Evolutionary conservation across 352 stramenopile species (phyloP).

Genomic region (Phytophthora ramorum): DNA sequence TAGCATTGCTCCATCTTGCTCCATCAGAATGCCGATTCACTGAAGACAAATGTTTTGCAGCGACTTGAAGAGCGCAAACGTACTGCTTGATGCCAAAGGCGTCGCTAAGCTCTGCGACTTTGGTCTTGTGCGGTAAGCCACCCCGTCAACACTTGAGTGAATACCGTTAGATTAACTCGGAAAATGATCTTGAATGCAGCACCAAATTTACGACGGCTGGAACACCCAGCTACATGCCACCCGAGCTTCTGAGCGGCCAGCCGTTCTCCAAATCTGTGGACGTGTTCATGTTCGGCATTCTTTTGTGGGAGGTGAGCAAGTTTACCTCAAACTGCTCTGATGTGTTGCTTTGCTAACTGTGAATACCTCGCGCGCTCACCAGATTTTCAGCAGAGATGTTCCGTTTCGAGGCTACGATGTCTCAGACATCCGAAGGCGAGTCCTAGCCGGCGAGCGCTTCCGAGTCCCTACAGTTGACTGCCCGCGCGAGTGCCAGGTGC

Average conservation of each 20-base stretch:
- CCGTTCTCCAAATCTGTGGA: conserved; percentile 92
- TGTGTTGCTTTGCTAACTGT: neutral
- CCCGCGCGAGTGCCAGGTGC: conserved; percentile 59
- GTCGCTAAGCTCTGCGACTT: conserved; percentile 94
- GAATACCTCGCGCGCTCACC: neutral
- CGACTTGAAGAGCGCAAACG: conserved; percentile 92
- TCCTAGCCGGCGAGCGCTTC: conserved; percentile 79
- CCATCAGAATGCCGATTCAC: neutral
- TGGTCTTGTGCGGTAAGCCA: conserved; percentile 71
- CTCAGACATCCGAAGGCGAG: conserved; percentile 72
- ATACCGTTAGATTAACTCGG: neutral
- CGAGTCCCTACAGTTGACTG: conserved; percentile 78
- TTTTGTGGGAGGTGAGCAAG: conserved; percentile 85
- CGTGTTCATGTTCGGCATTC: conserved; percentile 93
- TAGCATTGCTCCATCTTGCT: neutral
- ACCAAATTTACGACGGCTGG: conserved; percentile 83
- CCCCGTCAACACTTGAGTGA: neutral
- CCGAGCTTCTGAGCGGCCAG: conserved; percentile 82
- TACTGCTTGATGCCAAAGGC: conserved; percentile 78
- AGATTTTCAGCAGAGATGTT: conserved; percentile 85
- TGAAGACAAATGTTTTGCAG: conserved; percentile 15
- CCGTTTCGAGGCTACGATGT: conserved; percentile 82
- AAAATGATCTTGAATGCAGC: conserved; percentile 29
- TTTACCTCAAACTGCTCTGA: neutral
- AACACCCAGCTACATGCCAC: conserved; percentile 92